Base-by-base conservation (phyloP, 495 filamentous ascomycete species). In the Platismatia glauca region DNA sequence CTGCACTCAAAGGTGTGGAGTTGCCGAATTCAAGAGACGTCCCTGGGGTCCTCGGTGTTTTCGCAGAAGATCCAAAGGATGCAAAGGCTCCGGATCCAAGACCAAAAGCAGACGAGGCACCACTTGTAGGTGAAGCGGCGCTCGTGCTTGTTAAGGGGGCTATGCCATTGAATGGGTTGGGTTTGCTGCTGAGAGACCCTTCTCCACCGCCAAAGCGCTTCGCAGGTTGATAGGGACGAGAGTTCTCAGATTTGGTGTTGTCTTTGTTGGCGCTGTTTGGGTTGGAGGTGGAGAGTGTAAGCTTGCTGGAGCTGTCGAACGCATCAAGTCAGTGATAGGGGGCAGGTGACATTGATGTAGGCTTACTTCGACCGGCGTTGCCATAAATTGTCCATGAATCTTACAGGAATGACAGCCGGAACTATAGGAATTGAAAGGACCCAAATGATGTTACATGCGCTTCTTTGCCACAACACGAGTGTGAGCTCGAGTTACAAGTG, bases 41-140 rank as follows among this genome's bases (percentile, higher is more conserved):
- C 41, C 90, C 89, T 33, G 90, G 88, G 9, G 89, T 88, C 78
- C 96, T 97, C 24, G 94, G 91, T 2, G 89, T 89, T 73, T 91
- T 93, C 9, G 81, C 77, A 18, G 85, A 81, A 24, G 84, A 80
- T n/a, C 94, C 93, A 75, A 98, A 98, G 7, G 91, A 94, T 44
- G 95, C 94, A 75, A 98, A 98, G 50, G 94, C 94, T 64, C 94
- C 94, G 38, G 90, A 90, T 46, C 94, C 94, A 38, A 98, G 82
- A 59, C 91, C 91, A 71, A 98, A 98, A 57, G 92, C 92, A 61
- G 86, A 91, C 9, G 95, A 95, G 63, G 90, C 94, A 66, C 87
- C 89, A 60, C 85, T 80, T 24, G 89, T 94, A 12, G 94, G 93
- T 33, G 94, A 95, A 22, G 89, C 85, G n/a, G 95, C 80, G 43